These are phyloP conservation scores for Lasiosphaeria miniovina DNA, from an alignment of 495 filamentous ascomycete genomes.

Conservation along the genomic window DNA sequence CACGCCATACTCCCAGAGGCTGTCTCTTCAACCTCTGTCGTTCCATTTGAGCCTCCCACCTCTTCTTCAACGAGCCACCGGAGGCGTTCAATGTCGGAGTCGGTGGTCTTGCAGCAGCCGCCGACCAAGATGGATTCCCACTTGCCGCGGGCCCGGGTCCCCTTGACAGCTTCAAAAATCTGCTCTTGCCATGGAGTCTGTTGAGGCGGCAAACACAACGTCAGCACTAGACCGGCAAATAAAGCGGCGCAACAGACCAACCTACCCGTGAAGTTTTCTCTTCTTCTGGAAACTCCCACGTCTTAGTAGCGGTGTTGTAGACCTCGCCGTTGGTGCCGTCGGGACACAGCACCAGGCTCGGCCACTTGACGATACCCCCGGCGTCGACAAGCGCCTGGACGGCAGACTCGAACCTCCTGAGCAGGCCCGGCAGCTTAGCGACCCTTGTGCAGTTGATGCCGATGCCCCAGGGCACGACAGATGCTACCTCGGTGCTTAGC, in stretches of 20 bases:
- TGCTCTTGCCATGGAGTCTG: slow-evolving; percentile 50
- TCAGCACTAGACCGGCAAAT: neutral
- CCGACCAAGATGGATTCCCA: slow-evolving; percentile 56
- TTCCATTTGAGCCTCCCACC: too few species aligned
- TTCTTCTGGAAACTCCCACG: slow-evolving; percentile 48
- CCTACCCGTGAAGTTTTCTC: slow-evolving; percentile 17
- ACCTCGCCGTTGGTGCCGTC: slow-evolving; percentile 66
- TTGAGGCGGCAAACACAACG: neutral
- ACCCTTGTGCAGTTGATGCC: slow-evolving; percentile 67
- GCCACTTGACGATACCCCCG: slow-evolving; percentile 35
- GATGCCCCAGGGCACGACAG: slow-evolving; percentile 53
- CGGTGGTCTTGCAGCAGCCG: slow-evolving; percentile 59
- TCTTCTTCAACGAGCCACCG: slow-evolving; percentile 16
- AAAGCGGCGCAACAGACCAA: neutral
- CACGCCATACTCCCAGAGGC: too few species aligned
- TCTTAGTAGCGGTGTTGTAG: slow-evolving; percentile 59
- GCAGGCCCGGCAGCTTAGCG: slow-evolving; percentile 46
- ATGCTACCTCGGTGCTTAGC: slow-evolving; percentile 29
- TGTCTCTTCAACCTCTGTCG: too few species aligned
- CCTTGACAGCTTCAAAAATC: slow-evolving; percentile 54
- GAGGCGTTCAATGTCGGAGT: slow-evolving; percentile 49
- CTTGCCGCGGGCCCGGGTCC: slow-evolving; percentile 53
- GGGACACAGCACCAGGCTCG: slow-evolving; percentile 61
- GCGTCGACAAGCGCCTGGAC: slow-evolving; percentile 34
- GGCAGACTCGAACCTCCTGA: slow-evolving; percentile 44